These are phyloP conservation scores for Phytophthora europaea DNA, from an alignment of 352 stramenopile species.

Conservation along the genomic window DNA sequence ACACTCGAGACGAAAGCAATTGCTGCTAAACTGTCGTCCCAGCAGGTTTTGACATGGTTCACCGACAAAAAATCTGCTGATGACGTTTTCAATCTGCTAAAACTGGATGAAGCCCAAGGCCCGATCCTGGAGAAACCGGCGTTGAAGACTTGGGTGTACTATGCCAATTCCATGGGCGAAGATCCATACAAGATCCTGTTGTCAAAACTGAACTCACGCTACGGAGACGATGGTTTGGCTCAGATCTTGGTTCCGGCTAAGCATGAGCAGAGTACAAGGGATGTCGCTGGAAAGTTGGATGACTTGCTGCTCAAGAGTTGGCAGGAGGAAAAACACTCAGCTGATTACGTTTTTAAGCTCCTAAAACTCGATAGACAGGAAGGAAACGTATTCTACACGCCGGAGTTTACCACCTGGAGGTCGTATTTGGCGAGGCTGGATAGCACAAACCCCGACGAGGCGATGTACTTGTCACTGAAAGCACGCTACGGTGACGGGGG, in stretches of 20 bases:
- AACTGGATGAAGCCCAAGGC: background rate
- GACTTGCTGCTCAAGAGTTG: background rate
- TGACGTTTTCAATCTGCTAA: constrained; percentile 7
- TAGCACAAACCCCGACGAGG: background rate
- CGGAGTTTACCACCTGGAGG: background rate
- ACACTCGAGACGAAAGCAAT: background rate
- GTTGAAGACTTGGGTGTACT: constrained; percentile 13
- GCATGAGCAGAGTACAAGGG: background rate
- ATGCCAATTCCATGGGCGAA: background rate
- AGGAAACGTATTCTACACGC: background rate
- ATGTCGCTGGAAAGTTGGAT: constrained; percentile 12
- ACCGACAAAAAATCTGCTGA: background rate
- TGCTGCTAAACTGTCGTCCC: background rate
- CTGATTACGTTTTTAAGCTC: constrained; percentile 2
- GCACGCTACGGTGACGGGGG: background rate
- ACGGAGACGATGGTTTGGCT: background rate
- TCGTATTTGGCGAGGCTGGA: background rate
- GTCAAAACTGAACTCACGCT: background rate
- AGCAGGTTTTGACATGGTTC: background rate
- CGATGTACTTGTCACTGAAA: background rate
- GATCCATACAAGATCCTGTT: constrained; percentile 9
- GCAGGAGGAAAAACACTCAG: background rate
- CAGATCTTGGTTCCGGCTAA: constrained; percentile 14
- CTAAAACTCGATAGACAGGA: constrained; percentile 9
- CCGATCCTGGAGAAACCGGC: constrained; percentile 8